phyloP scores from a whole-genome alignment of 352 stramenopile genomes.

The Phytophthora crassamura region DNA sequence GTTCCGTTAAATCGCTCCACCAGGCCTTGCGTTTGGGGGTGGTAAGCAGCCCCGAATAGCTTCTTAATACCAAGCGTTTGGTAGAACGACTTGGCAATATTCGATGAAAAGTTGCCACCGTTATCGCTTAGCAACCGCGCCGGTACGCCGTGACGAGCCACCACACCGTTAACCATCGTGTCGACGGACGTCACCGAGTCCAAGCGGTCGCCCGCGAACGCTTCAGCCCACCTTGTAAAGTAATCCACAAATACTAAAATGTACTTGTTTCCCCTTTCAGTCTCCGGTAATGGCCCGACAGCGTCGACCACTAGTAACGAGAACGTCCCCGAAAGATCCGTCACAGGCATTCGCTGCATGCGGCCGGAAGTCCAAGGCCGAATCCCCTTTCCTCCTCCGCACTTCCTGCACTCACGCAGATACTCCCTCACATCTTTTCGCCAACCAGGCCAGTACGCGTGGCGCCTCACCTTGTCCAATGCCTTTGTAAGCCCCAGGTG shows the following conservation, averaged over 20 bases:
- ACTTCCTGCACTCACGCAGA: not conserved
- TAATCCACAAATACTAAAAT: too few species aligned
- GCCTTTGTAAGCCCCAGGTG: constrained; percentile 6
- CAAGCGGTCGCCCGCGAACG: not conserved
- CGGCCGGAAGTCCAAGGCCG: constrained; percentile 1
- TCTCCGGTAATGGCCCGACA: not conserved
- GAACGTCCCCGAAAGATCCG: constrained; percentile 3
- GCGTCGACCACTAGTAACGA: not conserved
- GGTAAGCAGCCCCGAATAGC: constrained; percentile 4
- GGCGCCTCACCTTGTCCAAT: not conserved
- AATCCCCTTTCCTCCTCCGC: not conserved
- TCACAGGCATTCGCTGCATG: constrained; percentile 15
- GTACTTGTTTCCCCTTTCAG: too few species aligned
- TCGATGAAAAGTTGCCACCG: constrained; percentile 7
- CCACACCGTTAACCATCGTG: not conserved
- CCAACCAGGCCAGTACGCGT: too few species aligned
- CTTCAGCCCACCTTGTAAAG: too few species aligned
- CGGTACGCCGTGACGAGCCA: not conserved
- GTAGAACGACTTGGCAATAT: constrained; percentile 13
- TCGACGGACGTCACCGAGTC: not conserved
- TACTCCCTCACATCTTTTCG: constrained; percentile 4
- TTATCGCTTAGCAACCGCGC: constrained; percentile 12
- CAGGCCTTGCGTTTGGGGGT: constrained; percentile 9
- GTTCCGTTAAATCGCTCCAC: constrained; percentile 9
- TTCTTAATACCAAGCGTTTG: constrained; percentile 12